Conservation (phyloP, 2,329 filamentous ascomycete genomes). For the Malbranchea cinnamomea region DNA sequence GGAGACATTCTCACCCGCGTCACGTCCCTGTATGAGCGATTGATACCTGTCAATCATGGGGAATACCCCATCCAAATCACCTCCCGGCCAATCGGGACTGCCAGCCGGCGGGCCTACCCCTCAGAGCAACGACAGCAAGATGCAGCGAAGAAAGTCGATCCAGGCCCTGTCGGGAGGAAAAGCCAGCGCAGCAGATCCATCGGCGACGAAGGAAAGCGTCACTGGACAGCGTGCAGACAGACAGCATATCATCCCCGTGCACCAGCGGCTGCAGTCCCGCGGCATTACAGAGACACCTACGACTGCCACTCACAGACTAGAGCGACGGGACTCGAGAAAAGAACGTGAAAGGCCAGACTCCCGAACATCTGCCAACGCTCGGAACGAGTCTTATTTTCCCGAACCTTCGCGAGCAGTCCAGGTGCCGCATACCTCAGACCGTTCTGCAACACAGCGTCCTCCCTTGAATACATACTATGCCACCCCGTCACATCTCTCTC, state of each 20-base stretch:
- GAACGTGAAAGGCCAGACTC: slow-evolving; percentile 4
- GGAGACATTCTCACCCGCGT: slow-evolving; percentile 3
- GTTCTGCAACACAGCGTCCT: slow-evolving; percentile 18
- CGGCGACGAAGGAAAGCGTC: slow-evolving; percentile 28
- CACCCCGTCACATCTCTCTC: slow-evolving; percentile 27
- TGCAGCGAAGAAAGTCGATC: slow-evolving; percentile 26
- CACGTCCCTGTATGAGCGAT: no score
- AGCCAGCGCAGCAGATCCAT: slow-evolving; percentile 28
- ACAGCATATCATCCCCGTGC: slow-evolving; percentile 20
- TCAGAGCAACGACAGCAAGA: slow-evolving; percentile 21
- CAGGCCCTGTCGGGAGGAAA: slow-evolving; percentile 26
- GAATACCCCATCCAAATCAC: slow-evolving; percentile 33
- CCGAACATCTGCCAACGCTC: slow-evolving; percentile 13
- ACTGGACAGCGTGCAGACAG: slow-evolving; percentile 24
- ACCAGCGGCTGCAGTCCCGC: slow-evolving; percentile 28
- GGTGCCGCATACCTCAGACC: slow-evolving; percentile 17
- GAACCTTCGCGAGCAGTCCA: slow-evolving; percentile 26
- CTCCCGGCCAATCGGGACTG: slow-evolving; percentile 18
- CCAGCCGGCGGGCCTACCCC: slow-evolving; percentile 13
- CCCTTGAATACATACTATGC: slow-evolving; percentile 34
- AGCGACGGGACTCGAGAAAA: slow-evolving; percentile 13
- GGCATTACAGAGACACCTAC: slow-evolving; percentile 19
- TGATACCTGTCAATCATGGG: no score
- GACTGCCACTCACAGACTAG: slow-evolving; percentile 12
- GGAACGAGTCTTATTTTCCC: slow-evolving; percentile 9